Base-by-base conservation (phyloP, 371 early-diverging fungal genomes). In the Syncephalastrum contaminatum region DNA sequence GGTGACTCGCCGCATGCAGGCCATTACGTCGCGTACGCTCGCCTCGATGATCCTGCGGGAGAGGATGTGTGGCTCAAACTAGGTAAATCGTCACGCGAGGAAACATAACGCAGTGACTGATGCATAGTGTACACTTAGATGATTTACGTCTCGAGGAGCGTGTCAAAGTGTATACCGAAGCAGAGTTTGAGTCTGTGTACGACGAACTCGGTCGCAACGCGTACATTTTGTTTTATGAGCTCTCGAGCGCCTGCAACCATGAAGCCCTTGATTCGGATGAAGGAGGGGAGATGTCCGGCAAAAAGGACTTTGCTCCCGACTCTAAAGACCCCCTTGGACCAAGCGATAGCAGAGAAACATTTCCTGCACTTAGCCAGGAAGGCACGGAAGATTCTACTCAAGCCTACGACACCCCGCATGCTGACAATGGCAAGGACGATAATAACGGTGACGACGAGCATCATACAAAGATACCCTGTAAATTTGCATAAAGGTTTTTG, bases 211-310 rank as follows among this genome's bases (percentile, higher is more conserved):
- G 78, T 6, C 56, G 67, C 42, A 76, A 80, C 55, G 81, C 77
- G 0, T 83, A 83, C 44, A 76, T 83, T 49, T 52, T 83, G 13
- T 81, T 83, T 47, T 83, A 83, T 46, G 83, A 83, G 52, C 60
- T 83, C 22, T 72, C 75, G 27, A 51, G 52, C 16, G 16, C 20
- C 13, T 58, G 58, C 41, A 46, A 44, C 3, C 58, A 56, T 18
- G 51, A 51, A 13, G 19, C n/a, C 14, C 5, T 1, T 8, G 51
- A 27, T 2, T 30, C 36, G 36, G 36, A 12, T 21, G n/a, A 51
- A 48, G 48, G 7, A 20, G 25, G 4, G 5, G 20, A 48, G 24
- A 51, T 51, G 51, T 22, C 43, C 44, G 27, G 30, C 22, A 27
- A 53, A 30, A 53, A 27, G 30, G 44, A 44, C 12, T 30, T 30